These are phyloP conservation scores for Dendrobium huoshanense DNA, from an alignment of 106 monocot genomes.

Conservation along the genomic window DNA sequence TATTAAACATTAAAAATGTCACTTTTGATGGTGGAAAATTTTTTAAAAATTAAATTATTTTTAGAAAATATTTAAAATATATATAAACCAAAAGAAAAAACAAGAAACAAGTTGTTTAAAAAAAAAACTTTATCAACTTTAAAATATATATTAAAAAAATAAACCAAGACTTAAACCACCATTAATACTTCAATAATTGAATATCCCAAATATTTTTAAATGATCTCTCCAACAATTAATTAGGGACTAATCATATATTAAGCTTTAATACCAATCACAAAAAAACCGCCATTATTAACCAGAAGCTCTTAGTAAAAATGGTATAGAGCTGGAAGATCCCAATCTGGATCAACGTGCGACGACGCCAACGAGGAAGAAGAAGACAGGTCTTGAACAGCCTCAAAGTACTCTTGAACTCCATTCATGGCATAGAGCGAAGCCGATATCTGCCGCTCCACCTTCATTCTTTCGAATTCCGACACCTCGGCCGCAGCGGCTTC, in stretches of 20 bases:
- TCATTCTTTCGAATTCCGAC: conserved; percentile 39
- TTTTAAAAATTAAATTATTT: background rate
- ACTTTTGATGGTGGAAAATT: background rate
- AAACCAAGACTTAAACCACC: background rate
- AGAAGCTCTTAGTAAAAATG: conserved; percentile 21
- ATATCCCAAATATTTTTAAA: background rate
- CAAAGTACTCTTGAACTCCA: conserved; percentile 56
- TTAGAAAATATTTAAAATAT: no score
- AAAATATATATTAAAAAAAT: background rate
- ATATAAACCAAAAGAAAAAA: no score
- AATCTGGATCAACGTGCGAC: conserved; percentile 10
- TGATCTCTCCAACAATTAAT: background rate
- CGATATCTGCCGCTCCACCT: conserved; percentile 53
- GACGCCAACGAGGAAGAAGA: conserved; percentile 5
- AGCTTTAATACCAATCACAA: background rate
- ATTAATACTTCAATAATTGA: no score
- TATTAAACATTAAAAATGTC: no score
- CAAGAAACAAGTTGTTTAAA: background rate
- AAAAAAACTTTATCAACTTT: background rate
- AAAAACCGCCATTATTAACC: background rate
- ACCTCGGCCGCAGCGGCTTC: background rate
- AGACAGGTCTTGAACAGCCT: conserved; percentile 26
- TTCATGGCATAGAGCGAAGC: conserved; percentile 45
- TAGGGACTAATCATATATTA: background rate
- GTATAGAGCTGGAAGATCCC: conserved; percentile 36